Evolutionary conservation across 1,139 yeast species (phyloP).

Genomic region (Nakaseomyces delphensis): DNA sequence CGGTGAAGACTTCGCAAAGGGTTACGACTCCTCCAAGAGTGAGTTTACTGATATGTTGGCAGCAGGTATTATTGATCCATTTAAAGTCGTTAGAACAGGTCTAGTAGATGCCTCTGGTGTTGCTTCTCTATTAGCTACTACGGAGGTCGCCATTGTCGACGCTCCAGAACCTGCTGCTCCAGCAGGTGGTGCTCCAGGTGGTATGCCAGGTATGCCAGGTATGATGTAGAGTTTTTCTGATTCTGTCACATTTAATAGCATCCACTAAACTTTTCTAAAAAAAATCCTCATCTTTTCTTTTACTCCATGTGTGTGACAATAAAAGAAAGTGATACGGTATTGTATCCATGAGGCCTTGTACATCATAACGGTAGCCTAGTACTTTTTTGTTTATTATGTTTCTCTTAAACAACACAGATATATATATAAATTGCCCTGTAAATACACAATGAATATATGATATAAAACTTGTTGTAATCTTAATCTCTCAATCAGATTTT

Average conservation of each 20-base stretch:
- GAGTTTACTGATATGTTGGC: slow-evolving; percentile 94
- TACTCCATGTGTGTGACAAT: not conserved
- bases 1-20: slow-evolving; percentile 79
- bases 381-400: slow-evolving; percentile 1
- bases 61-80: slow-evolving; percentile 97
- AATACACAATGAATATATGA: slow-evolving; percentile 1
- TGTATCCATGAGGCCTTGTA: slow-evolving; percentile 5
- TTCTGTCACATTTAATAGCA: not conserved
- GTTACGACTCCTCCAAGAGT: slow-evolving; percentile 91
- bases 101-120: slow-evolving; percentile 97
- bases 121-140: slow-evolving; percentile 94
- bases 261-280: not conserved
- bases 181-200: slow-evolving; percentile 50
- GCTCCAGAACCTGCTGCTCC: slow-evolving; percentile 85
- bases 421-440: slow-evolving; percentile 2
- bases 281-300: not conserved
- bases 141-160: slow-evolving; percentile 97
- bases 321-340: no score
- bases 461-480: not conserved
- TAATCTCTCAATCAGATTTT: not conserved
- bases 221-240: slow-evolving; percentile 18
- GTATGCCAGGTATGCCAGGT: slow-evolving; percentile 51
- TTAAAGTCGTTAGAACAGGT: slow-evolving; percentile 97
- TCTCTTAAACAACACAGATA: not conserved
- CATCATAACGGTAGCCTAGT: no score